Evolutionary conservation across 2,329 filamentous ascomycete genomes (phyloP), one percentile per base, ranked within the genome.

Genomic region (Arthroderma sp.): DNA sequence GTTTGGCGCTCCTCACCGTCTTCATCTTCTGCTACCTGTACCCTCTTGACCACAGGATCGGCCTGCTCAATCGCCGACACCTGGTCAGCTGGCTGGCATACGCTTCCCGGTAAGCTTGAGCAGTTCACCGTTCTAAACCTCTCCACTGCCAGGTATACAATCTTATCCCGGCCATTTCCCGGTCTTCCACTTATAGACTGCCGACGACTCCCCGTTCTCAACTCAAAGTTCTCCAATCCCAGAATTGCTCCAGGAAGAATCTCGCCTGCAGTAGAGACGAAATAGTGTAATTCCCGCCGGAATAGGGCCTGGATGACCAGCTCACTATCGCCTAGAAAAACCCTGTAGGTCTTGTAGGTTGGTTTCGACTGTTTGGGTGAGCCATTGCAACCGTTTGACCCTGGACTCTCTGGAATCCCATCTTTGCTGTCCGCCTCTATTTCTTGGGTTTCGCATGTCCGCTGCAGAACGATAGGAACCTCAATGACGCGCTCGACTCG

Each of bases 291-390:
- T 36, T 50, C 32, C 36, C 49, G 45, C 36, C 42, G 48, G 10
- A 60, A 38, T 5, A 59, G 49, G 6, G 56, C 56, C 44, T 59
- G 55, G n/a, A 60, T 50, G 37, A 54, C 49, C 10, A 55, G 47
- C n/a, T 58, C 46, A 27, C 55, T 55, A 49, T 60, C 57, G 6
- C 53, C 54, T 6, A 59, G 42, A 11, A 51, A 50, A 10, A 54
- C 22, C 10, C 52, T 46, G 34, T 47, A 53, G 27, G 45, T 46
- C 32, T 40, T 48, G 28, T 45, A 39, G 5, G 37, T 29, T 6
- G 47, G 15, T 7, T 5, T 11, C 4, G n/a, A 22, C 15, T 22
- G 15, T 22, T 22, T 22, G 15, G 15, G 15, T 22, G 15, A 22
- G 15, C 15, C 15, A 22, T 22, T 22, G 15, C 15, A 22, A 22